phyloP scores from a whole-genome alignment of 2,329 filamentous ascomycete genomes.

The Amauroascus verrucosus region DNA sequence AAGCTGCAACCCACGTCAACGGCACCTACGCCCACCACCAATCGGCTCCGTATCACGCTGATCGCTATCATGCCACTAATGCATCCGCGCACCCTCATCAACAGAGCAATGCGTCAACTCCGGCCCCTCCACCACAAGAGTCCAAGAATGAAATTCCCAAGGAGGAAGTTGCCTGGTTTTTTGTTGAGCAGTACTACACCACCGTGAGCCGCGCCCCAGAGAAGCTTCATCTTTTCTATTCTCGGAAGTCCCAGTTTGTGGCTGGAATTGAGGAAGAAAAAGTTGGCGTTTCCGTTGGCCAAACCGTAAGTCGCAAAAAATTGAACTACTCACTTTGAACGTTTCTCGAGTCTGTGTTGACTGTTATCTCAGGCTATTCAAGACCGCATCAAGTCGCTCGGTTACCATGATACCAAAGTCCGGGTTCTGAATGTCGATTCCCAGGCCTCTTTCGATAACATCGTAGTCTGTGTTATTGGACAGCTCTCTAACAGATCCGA shows the following conservation, averaged over 20 bases:
- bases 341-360: conserved; percentile 4
- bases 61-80: conserved; percentile 30
- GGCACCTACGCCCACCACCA: conserved; percentile 33
- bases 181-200: conserved; percentile 98
- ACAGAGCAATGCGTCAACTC: conserved; percentile 32
- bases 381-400: conserved; percentile 83
- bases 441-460: conserved; percentile 83
- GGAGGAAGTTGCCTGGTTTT: conserved; percentile 98
- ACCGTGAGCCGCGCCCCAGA: conserved; percentile 89
- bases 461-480: conserved; percentile 95
- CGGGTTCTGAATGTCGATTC: conserved; percentile 96
- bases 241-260: conserved; percentile 90
- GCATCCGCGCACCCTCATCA: conserved; percentile 26
- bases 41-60: conserved; percentile 24
- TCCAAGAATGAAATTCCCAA: conserved; percentile 50
- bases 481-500: conserved; percentile 91
- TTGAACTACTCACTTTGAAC: neutral
- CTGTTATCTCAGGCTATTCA: conserved; percentile 60
- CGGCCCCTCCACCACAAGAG: conserved; percentile 31
- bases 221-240: conserved; percentile 92
- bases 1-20: conserved; percentile 34
- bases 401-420: conserved; percentile 97
- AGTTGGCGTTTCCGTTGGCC: conserved; percentile 73
- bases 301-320: conserved; percentile 53
- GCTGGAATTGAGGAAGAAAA: conserved; percentile 85